Conservation (phyloP, 768 basidiomycete genomes). For the Termitomyces eurrhizus region DNA sequence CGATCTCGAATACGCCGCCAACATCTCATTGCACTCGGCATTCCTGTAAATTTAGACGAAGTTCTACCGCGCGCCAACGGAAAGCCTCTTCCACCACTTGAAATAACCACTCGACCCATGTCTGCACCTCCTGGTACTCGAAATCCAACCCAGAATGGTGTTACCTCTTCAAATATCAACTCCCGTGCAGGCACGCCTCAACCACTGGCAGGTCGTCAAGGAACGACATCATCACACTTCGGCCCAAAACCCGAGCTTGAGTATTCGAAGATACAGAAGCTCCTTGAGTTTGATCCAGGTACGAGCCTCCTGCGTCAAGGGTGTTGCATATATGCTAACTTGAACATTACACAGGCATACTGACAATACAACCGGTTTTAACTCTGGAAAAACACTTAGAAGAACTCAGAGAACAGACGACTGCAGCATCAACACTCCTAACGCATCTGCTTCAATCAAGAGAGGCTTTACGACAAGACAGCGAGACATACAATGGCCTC, state of each 20-base stretch:
- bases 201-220: conserved; percentile 29
- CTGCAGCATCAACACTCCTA: conserved; percentile 68
- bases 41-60: conserved; percentile 95
- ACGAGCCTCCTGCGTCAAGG: conserved; percentile 16
- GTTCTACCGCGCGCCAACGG: conserved; percentile 66
- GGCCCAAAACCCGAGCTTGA: conserved; percentile 80
- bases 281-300: conserved; percentile 72
- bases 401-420: conserved; percentile 69
- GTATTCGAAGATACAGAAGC: conserved; percentile 53
- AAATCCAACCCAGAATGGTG: conserved; percentile 28
- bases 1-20: conserved; percentile 88
- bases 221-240: conserved; percentile 39
- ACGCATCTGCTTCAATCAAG: conserved; percentile 80
- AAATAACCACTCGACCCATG: conserved; percentile 79
- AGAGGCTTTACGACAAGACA: conserved; percentile 82
- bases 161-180: conserved; percentile 31
- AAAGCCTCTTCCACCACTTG: conserved; percentile 71
- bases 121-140: conserved; percentile 73
- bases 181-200: conserved; percentile 55
- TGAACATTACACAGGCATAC: conserved; percentile 46
- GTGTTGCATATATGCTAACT: conserved; percentile 1
- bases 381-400: conserved; percentile 63
- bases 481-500: conserved; percentile 84
- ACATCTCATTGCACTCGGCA: conserved; percentile 86
- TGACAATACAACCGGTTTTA: conserved; percentile 67